Base-by-base conservation (phyloP, 2,329 filamentous ascomycete species). In the Mycosphaerella sp. region DNA sequence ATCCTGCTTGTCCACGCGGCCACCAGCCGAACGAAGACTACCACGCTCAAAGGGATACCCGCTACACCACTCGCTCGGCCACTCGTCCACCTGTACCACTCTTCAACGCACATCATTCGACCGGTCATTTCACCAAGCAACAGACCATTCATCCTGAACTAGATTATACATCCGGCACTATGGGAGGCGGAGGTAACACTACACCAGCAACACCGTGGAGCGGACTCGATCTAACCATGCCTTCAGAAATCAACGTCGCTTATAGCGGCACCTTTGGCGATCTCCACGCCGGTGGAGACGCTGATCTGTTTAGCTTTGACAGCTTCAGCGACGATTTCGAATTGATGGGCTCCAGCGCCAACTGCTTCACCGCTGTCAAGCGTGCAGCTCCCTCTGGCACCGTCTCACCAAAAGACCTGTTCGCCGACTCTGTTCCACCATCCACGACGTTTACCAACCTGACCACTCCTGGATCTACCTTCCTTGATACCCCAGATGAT, bases 351-450 rank as follows among this genome's bases (percentile, higher is more conserved):
- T 67, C 66, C 62, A 66, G 56, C 62, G 63, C 53, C 60, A 60
- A 57, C 62, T 63, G 60, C 54, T 76, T 78, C 67, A 74, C 73
- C 54, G 64, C 73, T 40, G 70, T 77, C 69, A 78, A 77, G 66
- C 49, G 53, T 41, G 51, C 45, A 55, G 59, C 62, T 61, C 69
- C 69, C 58, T 70, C 71, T 59, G 70, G 69, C 56, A 95, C 90
- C 41, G 81, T 95, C 58, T 95, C 90, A 58, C 90, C 90, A 17
- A 85, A 87, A 71, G 89, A 95, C 66, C 77, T 95, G 61, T 77
- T 91, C 64, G 81, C 87, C 65, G 77, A 80, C 55, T 95, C 89
- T 58, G 83, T 89, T 38, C 90, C 90, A 31, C 88, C 88, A 67
- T 95, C 90, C 2, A 80, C 85, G 45, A 84, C 87, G 34, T 83